Conservation (phyloP, 2,329 filamentous ascomycete genomes). For the Ophiostoma tasmaniense region DNA sequence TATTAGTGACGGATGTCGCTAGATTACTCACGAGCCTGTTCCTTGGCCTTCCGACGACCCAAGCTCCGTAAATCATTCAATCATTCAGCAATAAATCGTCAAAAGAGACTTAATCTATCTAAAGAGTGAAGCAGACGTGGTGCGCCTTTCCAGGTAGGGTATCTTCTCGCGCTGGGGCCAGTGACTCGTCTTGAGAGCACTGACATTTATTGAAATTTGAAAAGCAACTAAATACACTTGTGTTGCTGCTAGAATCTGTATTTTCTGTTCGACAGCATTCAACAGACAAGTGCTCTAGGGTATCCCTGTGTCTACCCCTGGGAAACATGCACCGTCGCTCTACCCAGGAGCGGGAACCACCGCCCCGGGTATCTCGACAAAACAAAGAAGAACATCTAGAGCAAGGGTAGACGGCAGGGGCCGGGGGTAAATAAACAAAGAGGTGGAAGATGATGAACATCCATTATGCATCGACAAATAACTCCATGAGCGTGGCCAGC, state of each 20-base stretch:
- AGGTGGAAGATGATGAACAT: not conserved
- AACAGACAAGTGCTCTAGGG: not conserved
- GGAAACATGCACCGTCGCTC: constrained; percentile 1
- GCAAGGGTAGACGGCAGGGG: constrained; percentile 9
- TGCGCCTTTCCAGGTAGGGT: not conserved
- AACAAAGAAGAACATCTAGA: constrained; percentile 3
- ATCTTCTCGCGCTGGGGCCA: not conserved
- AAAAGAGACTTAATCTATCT: too few species aligned
- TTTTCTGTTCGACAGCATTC: not conserved
- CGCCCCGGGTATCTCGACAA: constrained; percentile 16
- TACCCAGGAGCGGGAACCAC: constrained; percentile 17
- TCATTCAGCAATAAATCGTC: not conserved
- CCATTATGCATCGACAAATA: not conserved
- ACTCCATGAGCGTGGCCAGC: too few species aligned
- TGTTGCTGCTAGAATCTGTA: not conserved
- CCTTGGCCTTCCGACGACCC: too few species aligned
- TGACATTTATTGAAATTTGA: not conserved
- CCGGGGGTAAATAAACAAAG: not conserved
- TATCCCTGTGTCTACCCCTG: constrained; percentile 13
- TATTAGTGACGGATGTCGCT: not conserved
- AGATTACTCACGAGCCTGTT: not conserved
- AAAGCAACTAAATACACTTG: not conserved
- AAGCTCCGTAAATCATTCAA: not conserved
- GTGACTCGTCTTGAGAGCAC: not conserved
- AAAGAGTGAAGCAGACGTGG: not conserved